Evolutionary conservation across 768 basidiomycete species (phyloP).

Genomic region (Strobilomyces dryophilus): DNA sequence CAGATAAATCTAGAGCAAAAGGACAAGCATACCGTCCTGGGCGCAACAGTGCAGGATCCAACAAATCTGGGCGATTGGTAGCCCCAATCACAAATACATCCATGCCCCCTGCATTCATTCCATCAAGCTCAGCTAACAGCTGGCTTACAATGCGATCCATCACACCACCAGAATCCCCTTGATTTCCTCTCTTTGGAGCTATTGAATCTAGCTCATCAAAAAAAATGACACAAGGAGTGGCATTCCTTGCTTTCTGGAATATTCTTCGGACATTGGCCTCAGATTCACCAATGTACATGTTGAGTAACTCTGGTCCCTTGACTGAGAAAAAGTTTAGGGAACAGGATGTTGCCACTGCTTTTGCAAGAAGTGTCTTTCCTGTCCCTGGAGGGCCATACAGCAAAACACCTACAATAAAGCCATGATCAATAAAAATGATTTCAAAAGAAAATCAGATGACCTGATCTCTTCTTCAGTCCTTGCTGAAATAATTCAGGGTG

Average conservation of each 20-base stretch:
- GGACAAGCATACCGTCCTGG: conserved; percentile 66
- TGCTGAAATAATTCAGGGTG: conserved; percentile 86
- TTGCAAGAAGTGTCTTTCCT: conserved; percentile 92
- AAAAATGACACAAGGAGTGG: conserved; percentile 92
- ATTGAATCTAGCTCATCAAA: conserved; percentile 96
- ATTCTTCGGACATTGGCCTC: conserved; percentile 95
- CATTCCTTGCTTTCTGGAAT: conserved; percentile 88
- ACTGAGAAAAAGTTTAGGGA: conserved; percentile 96
- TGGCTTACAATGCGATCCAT: conserved; percentile 99
- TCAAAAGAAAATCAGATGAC: conserved; percentile 34
- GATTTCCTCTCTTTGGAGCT: conserved; percentile 91
- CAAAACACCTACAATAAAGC: conserved; percentile 59
- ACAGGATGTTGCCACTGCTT: conserved; percentile 94
- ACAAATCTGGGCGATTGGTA: conserved; percentile 88
- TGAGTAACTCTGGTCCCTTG: conserved; percentile 92
- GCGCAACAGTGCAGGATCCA: conserved; percentile 85
- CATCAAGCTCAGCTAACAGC: conserved; percentile 89
- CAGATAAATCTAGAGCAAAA: not conserved
- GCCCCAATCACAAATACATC: conserved; percentile 95
- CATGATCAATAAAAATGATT: not conserved
- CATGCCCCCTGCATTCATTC: conserved; percentile 65
- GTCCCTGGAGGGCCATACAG: conserved; percentile 96
- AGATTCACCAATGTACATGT: conserved; percentile 98
- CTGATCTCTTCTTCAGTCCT: conserved; percentile 94
- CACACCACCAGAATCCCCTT: conserved; percentile 94